phyloP scores from a whole-genome alignment of 164 flowering plant species.

The Annona cherimola region DNA sequence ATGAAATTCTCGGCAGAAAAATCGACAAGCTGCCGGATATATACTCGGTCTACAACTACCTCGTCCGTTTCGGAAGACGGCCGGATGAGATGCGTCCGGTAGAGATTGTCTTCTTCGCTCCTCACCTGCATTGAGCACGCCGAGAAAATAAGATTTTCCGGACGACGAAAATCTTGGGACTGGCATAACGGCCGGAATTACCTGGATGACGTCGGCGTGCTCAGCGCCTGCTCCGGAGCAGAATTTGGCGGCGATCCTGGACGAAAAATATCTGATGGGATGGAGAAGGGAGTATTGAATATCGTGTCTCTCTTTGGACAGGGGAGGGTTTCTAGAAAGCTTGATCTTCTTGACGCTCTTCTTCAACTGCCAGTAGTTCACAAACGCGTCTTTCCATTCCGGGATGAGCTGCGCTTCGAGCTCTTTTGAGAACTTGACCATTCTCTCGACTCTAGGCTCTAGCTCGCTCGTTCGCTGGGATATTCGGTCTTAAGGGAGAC shows the following conservation, averaged over 20 bases:
- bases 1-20: background rate
- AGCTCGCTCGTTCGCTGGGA: too few relatives aligned
- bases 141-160: constrained; percentile 18
- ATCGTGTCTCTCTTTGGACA: constrained; percentile 13
- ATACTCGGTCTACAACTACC: constrained; percentile 28
- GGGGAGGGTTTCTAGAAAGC: constrained; percentile 31
- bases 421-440: constrained; percentile 98
- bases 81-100: constrained; percentile 57
- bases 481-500: too few relatives aligned
- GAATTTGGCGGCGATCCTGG: constrained; percentile 15
- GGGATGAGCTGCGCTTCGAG: constrained; percentile 96
- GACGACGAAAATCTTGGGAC: background rate
- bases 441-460: constrained; percentile 16
- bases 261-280: constrained; percentile 33
- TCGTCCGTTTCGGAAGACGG: constrained; percentile 74
- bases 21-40: background rate
- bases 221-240: background rate
- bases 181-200: constrained; percentile 4
- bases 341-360: constrained; percentile 78
- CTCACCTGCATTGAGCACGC: constrained; percentile 30
- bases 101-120: constrained; percentile 32
- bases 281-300: constrained; percentile 55
- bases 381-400: constrained; percentile 95
- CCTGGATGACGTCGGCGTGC: constrained; percentile 35
- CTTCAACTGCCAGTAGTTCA: constrained; percentile 86